Conservation (phyloP, 1,284 basidiomycete genomes). For the Trametes hirsuta region DNA sequence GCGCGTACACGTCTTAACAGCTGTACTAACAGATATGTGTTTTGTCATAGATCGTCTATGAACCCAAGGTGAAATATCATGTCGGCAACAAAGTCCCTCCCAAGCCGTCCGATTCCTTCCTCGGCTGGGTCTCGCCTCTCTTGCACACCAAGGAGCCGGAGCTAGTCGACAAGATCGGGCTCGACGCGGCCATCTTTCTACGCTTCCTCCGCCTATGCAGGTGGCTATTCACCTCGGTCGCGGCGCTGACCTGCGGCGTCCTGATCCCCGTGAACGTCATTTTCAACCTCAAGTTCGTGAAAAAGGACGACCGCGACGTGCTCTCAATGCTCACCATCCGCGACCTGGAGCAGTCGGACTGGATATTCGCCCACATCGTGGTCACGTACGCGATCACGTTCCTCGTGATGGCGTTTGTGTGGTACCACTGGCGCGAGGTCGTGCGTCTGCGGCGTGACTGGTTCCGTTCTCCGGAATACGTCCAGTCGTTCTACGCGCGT, state of each 20-base stretch:
- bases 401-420: constrained; percentile 66
- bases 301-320: constrained; percentile 52
- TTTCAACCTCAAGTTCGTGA: constrained; percentile 71
- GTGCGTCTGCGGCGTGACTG: constrained; percentile 66
- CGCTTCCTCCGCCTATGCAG: constrained; percentile 90
- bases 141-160: constrained; percentile 85
- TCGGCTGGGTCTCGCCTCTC: constrained; percentile 90
- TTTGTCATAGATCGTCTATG: constrained; percentile 70
- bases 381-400: constrained; percentile 75
- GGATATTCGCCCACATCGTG: constrained; percentile 78
- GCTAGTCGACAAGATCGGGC: constrained; percentile 87
- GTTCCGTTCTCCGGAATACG: constrained; percentile 80
- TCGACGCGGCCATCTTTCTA: constrained; percentile 93
- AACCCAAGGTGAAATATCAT: constrained; percentile 88
- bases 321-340: constrained; percentile 82
- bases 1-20: no score
- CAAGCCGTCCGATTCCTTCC: constrained; percentile 77
- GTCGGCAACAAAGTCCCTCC: constrained; percentile 82
- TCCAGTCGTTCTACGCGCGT: constrained; percentile 78
- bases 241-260: constrained; percentile 69
- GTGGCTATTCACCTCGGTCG: constrained; percentile 73
- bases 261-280: constrained; percentile 81
- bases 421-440: constrained; percentile 77
- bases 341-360: constrained; percentile 61
- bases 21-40: no score